Conservation (phyloP, 2,329 filamentous ascomycete genomes). For the Diaporthe batatas region DNA sequence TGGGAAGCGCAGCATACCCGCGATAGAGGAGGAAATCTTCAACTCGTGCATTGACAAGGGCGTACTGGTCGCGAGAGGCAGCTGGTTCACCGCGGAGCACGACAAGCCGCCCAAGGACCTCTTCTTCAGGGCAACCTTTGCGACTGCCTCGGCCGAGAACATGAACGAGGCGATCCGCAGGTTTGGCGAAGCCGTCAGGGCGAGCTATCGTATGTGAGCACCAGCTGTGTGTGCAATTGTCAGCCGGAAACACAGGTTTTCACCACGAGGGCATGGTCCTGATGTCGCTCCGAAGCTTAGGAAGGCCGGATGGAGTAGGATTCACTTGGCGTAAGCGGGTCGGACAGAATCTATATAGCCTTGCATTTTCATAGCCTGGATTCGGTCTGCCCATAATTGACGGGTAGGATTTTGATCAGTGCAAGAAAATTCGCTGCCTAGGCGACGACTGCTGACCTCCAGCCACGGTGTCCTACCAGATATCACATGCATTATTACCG, state of each 20-base stretch:
- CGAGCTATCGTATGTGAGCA: constrained; percentile 58
- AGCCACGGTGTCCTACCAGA: too few species aligned
- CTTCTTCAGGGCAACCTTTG: constrained; percentile 93
- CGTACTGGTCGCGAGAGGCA: constrained; percentile 85
- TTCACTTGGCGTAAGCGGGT: constrained; percentile 1
- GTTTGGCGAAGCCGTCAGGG: constrained; percentile 80
- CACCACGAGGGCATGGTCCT: neutral
- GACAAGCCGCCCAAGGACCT: constrained; percentile 71
- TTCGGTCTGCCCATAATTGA: neutral
- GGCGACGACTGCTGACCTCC: neutral
- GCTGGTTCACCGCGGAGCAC: constrained; percentile 89
- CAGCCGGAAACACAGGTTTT: neutral
- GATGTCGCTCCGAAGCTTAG: neutral
- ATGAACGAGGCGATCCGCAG: constrained; percentile 80
- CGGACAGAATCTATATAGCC: neutral
- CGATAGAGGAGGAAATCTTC: constrained; percentile 91
- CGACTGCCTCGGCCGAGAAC: constrained; percentile 78
- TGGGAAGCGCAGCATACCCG: constrained; percentile 65
- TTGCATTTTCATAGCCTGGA: neutral
- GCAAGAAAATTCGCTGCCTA: too few species aligned
- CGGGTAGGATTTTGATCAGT: neutral
- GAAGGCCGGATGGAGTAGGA: neutral
- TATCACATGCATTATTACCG: too few species aligned
- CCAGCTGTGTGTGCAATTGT: neutral
- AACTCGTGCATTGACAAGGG: constrained; percentile 79